phyloP scores from a whole-genome alignment of 2,329 filamentous ascomycete genomes.

The Lachnellula cervina region DNA sequence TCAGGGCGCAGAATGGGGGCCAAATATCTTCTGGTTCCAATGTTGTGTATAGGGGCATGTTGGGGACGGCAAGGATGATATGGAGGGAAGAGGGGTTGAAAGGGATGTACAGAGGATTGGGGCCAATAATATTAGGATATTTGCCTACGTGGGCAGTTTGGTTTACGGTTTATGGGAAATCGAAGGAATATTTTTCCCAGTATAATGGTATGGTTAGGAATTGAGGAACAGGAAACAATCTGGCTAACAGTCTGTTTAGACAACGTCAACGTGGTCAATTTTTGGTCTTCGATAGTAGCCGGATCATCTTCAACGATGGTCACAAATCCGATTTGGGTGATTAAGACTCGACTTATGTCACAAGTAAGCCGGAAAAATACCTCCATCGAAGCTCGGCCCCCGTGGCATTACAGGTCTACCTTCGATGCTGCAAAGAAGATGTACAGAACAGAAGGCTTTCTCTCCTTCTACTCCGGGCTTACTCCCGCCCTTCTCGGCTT shows the following conservation, averaged over 20 bases:
- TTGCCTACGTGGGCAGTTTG: slow-evolving; percentile 98
- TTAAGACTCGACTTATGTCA: slow-evolving; percentile 97
- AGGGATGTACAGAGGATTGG: slow-evolving; percentile 88
- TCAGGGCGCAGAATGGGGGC: slow-evolving; percentile 40
- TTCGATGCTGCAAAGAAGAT: slow-evolving; percentile 92
- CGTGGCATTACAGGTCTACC: slow-evolving; percentile 88
- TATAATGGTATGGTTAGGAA: slow-evolving; percentile 51
- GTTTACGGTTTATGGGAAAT: slow-evolving; percentile 92
- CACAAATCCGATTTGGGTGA: slow-evolving; percentile 98
- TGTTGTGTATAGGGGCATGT: slow-evolving; percentile 72
- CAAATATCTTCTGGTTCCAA: slow-evolving; percentile 30
- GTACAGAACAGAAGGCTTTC: slow-evolving; percentile 83
- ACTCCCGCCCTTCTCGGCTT: slow-evolving; percentile 87
- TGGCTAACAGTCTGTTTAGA: slow-evolving; percentile 41
- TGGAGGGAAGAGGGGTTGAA: slow-evolving; percentile 82
- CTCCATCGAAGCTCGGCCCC: slow-evolving; percentile 53
- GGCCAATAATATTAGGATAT: slow-evolving; percentile 92
- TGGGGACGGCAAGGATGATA: slow-evolving; percentile 82
- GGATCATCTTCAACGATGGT: slow-evolving; percentile 89
- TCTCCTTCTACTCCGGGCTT: slow-evolving; percentile 91
- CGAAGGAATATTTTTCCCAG: slow-evolving; percentile 68
- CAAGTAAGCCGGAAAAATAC: slow-evolving; percentile 62
- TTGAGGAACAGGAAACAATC: slow-evolving; percentile 7
- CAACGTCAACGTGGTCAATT: slow-evolving; percentile 72
- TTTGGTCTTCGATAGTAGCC: slow-evolving; percentile 85